Percentiles rank a stretch among this genome's conserved stretches.
Conservation (phyloP, 441 rosid species). For the Viola pubescens region DNA sequence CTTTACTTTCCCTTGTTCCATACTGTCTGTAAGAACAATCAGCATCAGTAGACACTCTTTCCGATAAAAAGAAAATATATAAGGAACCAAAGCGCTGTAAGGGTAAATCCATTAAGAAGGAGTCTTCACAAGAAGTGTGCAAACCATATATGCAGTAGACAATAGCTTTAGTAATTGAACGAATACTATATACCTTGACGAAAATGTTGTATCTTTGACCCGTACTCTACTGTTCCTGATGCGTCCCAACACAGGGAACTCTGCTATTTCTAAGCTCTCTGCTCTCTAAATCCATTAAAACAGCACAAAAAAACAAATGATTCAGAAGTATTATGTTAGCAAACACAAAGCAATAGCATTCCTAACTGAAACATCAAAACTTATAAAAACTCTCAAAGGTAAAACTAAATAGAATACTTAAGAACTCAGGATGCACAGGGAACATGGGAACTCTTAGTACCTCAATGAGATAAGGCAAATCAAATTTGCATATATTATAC, state of each 20-base stretch:
- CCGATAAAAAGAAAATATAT: neutral
- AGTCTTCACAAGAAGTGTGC: too few species aligned
- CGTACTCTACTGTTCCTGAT: constrained; percentile 81
- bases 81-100: neutral
- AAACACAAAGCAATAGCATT: constrained; percentile 14
- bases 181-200: constrained; percentile 57
- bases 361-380: constrained; percentile 5
- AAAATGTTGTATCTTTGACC: constrained; percentile 84
- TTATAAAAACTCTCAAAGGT: neutral
- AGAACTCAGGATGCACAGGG: constrained; percentile 4
- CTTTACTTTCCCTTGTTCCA: constrained; percentile 96
- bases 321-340: neutral
- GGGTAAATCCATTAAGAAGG: neutral
- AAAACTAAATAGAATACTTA: neutral
- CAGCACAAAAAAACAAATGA: constrained; percentile 4
- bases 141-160: too few species aligned
- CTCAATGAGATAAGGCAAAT: constrained; percentile 96
- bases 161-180: too few species aligned
- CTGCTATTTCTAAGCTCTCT: constrained; percentile 71
- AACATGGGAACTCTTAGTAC: constrained; percentile 33
- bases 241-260: constrained; percentile 88
- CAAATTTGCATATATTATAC: constrained; percentile 97
- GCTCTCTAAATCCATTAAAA: constrained; percentile 61
- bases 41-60: constrained; percentile 14
- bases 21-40: constrained; percentile 53